These are phyloP conservation scores for Phytopythium mirpurense DNA, from an alignment of 352 stramenopile species.

Conservation along the genomic window DNA sequence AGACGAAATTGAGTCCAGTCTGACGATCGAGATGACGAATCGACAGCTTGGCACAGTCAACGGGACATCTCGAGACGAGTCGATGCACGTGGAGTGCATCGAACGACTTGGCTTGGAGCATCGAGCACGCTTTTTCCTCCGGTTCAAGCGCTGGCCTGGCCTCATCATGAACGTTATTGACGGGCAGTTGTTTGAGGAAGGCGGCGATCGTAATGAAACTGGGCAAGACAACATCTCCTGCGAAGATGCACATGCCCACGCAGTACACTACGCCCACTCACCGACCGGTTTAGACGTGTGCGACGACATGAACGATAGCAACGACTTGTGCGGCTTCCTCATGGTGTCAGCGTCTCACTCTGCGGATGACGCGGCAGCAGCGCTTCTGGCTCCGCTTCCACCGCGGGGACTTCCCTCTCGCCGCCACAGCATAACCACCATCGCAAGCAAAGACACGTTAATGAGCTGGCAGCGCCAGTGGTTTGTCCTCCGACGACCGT, in stretches of 20 bases:
- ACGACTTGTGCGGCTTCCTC: constrained; percentile 68
- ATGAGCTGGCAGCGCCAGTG: constrained; percentile 59
- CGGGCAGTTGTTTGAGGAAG: not conserved
- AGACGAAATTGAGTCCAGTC: not conserved
- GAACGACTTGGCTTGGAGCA: not conserved
- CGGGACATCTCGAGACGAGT: not conserved
- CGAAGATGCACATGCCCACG: not conserved
- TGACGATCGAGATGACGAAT: not conserved
- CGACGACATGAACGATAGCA: constrained; percentile 1
- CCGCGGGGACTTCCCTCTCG: not conserved
- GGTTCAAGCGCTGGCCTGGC: constrained; percentile 1
- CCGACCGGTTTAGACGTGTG: constrained; percentile 14
- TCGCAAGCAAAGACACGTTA: not conserved
- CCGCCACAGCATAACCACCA: not conserved
- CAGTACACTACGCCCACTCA: constrained; percentile 47
- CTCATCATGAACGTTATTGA: not conserved
- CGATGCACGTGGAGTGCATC: not conserved
- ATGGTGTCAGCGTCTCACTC: constrained; percentile 53
- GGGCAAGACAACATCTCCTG: not conserved
- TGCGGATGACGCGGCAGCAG: constrained; percentile 39
- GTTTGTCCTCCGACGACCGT: constrained; percentile 78
- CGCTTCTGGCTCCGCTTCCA: constrained; percentile 17
- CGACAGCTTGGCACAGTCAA: not conserved
- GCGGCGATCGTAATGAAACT: not conserved
- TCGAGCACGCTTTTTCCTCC: constrained; percentile 2